Conservation (phyloP, 1,139 yeast species). For the Eremothecium coryli region DNA sequence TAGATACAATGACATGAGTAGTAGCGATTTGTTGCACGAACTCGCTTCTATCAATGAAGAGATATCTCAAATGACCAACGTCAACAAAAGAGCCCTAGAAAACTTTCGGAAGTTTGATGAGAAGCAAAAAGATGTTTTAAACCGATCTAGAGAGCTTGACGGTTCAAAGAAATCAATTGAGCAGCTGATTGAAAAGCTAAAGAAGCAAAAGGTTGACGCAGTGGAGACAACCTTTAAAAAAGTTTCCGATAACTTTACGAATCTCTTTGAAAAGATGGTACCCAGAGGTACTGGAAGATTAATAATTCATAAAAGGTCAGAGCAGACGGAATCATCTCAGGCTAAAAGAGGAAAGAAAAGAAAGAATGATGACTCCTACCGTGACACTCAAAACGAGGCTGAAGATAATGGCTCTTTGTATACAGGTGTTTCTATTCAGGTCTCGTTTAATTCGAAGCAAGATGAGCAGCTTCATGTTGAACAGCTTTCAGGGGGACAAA, state of each 20-base stretch:
- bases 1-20: conserved; percentile 35
- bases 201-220: conserved; percentile 74
- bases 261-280: conserved; percentile 69
- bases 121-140: conserved; percentile 58
- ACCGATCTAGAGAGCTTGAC: conserved; percentile 61
- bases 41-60: conserved; percentile 51
- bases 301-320: conserved; percentile 41
- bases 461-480: conserved; percentile 86
- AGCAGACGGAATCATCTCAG: conserved; percentile 2
- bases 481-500: conserved; percentile 94
- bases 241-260: conserved; percentile 64
- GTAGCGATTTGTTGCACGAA: conserved; percentile 47
- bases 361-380: conserved; percentile 17
- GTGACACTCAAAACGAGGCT: conserved; percentile 5
- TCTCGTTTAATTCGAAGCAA: conserved; percentile 78
- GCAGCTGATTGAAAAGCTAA: conserved; percentile 59
- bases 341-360: conserved; percentile 32
- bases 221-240: conserved; percentile 69
- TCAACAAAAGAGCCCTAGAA: conserved; percentile 85
- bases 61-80: conserved; percentile 59
- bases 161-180: conserved; percentile 67
- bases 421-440: conserved; percentile 77
- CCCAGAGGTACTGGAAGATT: conserved; percentile 76
- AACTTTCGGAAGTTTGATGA: conserved; percentile 67
- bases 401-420: conserved; percentile 42